phyloP scores from a whole-genome alignment of 2,329 filamentous ascomycete genomes.

The Cladorrhinum sp. region DNA sequence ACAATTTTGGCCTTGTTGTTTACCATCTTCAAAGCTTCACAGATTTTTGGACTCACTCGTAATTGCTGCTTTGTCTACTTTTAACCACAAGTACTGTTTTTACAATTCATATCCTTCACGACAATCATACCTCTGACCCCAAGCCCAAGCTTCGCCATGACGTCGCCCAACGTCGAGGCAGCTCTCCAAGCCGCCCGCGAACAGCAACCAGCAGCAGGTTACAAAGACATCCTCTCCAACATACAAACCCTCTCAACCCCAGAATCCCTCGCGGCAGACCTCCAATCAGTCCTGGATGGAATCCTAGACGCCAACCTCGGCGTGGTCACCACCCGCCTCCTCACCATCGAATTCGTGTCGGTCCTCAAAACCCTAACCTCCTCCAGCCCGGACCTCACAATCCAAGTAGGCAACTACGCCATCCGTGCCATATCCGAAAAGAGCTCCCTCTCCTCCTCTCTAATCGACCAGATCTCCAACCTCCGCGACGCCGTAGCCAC shows the following conservation, averaged over 20 bases:
- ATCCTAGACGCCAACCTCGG: slow-evolving; percentile 27
- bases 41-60: too few species aligned
- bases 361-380: slow-evolving; percentile 56
- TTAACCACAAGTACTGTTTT: too few species aligned
- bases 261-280: slow-evolving; percentile 21
- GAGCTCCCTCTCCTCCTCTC: slow-evolving; percentile 57
- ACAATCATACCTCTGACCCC: too few species aligned
- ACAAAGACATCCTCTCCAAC: slow-evolving; percentile 26
- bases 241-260: slow-evolving; percentile 26
- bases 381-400: slow-evolving; percentile 60
- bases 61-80: too few species aligned
- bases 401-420: slow-evolving; percentile 73
- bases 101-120: too few species aligned
- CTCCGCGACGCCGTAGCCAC: slow-evolving; percentile 79
- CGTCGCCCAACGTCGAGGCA: slow-evolving; percentile 23
- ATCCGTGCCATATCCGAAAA: slow-evolving; percentile 61
- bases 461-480: slow-evolving; percentile 78
- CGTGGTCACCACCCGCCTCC: slow-evolving; percentile 30
- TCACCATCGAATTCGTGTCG: slow-evolving; percentile 30
- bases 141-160: slow-evolving; percentile 22
- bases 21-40: background rate
- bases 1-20: background rate
- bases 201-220: slow-evolving; percentile 17
- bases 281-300: slow-evolving; percentile 26
- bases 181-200: slow-evolving; percentile 21